Conservation (phyloP, 208 protist genomes). For the Trypanosoma melophagium region DNA sequence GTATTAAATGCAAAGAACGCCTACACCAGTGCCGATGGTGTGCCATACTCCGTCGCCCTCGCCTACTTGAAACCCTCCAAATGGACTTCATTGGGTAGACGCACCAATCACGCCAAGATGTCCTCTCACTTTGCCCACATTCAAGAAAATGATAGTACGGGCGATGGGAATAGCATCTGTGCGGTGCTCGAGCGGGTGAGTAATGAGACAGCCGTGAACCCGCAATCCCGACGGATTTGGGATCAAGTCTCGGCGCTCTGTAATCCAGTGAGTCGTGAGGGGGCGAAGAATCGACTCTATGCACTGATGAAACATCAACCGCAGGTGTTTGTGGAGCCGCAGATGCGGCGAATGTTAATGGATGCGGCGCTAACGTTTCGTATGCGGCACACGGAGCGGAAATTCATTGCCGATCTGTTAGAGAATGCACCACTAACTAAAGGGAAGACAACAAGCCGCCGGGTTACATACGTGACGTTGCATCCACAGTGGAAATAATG, state of each 20-base stretch:
- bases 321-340: constrained; percentile 58
- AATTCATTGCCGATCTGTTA: constrained; percentile 79
- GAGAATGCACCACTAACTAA: constrained; percentile 62
- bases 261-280: constrained; percentile 81
- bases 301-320: constrained; percentile 72
- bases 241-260: constrained; percentile 67
- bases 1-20: constrained; percentile 70
- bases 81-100: constrained; percentile 55
- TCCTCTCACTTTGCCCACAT: constrained; percentile 50
- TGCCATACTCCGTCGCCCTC: constrained; percentile 84
- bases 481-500: neutral
- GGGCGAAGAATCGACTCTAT: constrained; percentile 69
- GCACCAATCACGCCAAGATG: constrained; percentile 7
- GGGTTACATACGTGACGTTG: constrained; percentile 6
- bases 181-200: neutral
- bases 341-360: constrained; percentile 56
- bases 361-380: constrained; percentile 56
- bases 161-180: no score
- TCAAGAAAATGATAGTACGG: constrained; percentile 5
- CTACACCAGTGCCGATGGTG: constrained; percentile 82
- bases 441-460: constrained; percentile 8
- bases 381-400: constrained; percentile 79
- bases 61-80: constrained; percentile 61
- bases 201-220: neutral
- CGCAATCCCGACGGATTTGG: constrained; percentile 38